Evolutionary conservation across 257 asterid genomes (phyloP), one percentile per base, ranked within the genome.

Genomic region (Verbascum thapsus): DNA sequence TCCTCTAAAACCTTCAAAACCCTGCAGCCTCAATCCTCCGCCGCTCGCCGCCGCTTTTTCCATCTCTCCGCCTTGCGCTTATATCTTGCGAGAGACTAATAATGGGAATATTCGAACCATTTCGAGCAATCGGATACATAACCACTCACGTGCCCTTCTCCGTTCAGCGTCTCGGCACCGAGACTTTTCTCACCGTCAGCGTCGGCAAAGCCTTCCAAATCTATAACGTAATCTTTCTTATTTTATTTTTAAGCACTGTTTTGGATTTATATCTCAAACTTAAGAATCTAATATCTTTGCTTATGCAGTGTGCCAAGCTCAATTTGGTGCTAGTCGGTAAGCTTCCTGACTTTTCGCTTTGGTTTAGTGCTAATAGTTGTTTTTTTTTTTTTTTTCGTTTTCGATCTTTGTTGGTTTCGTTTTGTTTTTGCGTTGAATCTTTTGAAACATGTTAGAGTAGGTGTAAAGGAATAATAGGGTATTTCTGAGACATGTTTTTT

Each of bases 101-200:
- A 56, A 83, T 83, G 90, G 90, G 90, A 22, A 78, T 84, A 59
- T 88, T 88, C 53, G 95, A 85, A 62, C 96, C 98, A 3, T 88
- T 86, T 56, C 84, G 98, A 70, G 94, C 95, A 54, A 79, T 86
- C 6, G 96, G 96, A 43, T 88, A 85, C 75, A 87, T 88, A 53
- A 81, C 98, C 5, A 78, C 73, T 55, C 74, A 73, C 42, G 96
- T 88, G 1, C 97, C 97, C 5, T 85, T 88, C 83, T 85, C 95
- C 19, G 81, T 92, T 1, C 97, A 83, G 76, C 90, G 97, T 19
- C 90, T 83, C 10, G 96, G 95, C 38, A 85, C 96, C 4, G 98
- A 91, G 70, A 86, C 98, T 7, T 88, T 91, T 71, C 95, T 88
- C 73, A 86, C 98, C 64, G 94, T 86, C 69, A 85, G 96, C 74